phyloP scores from a whole-genome alignment of 2,329 filamentous ascomycete genomes.

The Trichocomaceae sp. region DNA sequence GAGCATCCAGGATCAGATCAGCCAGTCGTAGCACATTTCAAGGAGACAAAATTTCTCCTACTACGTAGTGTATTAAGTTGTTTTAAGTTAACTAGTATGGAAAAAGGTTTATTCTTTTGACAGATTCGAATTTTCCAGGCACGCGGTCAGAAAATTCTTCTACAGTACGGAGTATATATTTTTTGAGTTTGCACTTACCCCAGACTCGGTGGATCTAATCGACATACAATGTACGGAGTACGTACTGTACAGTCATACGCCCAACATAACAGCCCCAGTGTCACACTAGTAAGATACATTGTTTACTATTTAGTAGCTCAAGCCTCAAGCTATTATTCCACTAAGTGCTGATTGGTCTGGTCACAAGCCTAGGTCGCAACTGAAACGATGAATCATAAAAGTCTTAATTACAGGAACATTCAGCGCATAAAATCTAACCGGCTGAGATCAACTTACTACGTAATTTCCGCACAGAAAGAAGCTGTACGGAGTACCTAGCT shows the following conservation, averaged over 20 bases:
- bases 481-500: not conserved
- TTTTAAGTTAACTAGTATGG: not conserved
- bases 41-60: not conserved
- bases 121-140: not conserved
- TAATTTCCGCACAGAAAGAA: not conserved
- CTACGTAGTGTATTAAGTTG: not conserved
- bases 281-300: not conserved
- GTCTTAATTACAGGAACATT: too few relatives aligned
- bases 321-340: not conserved
- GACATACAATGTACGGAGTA: not conserved
- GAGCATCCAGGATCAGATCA: not conserved
- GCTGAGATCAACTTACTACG: too few relatives aligned
- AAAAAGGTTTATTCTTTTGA: not conserved
- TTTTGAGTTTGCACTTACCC: not conserved
- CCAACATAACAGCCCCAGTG: not conserved
- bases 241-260: not conserved
- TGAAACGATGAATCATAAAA: not conserved
- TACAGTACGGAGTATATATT: not conserved
- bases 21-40: not conserved
- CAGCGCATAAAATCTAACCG: too few relatives aligned
- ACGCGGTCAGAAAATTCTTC: not conserved
- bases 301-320: not conserved
- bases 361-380: not conserved
- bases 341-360: not conserved
- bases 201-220: not conserved